These are phyloP conservation scores for Liquidambar formosana DNA, from an alignment of 164 flowering plant genomes.

Conservation along the genomic window DNA sequence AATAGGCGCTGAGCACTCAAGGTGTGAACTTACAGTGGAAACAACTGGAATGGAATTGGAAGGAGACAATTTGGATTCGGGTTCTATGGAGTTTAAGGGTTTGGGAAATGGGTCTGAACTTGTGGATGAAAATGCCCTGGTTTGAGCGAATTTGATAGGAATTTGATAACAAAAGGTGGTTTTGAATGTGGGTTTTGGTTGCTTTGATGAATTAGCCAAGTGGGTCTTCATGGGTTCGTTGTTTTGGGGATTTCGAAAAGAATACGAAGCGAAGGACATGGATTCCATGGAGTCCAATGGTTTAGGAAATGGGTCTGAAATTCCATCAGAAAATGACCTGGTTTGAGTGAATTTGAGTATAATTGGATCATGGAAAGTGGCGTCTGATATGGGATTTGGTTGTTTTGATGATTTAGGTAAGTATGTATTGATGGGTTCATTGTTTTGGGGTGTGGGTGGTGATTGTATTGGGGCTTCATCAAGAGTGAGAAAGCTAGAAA, in stretches of 20 bases:
- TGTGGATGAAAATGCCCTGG: constrained; percentile 11
- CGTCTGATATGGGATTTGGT: too few species aligned
- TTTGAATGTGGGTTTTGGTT: constrained; percentile 5
- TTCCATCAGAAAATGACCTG: too few species aligned
- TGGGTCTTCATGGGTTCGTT: not conserved
- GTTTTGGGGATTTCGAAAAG: not conserved
- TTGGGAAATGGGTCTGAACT: too few species aligned
- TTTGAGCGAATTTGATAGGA: not conserved
- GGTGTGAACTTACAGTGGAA: constrained; percentile 43
- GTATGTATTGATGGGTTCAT: too few species aligned
- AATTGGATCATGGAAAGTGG: too few species aligned
- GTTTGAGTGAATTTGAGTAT: too few species aligned
- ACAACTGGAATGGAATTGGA: constrained; percentile 36
- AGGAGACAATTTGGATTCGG: constrained; percentile 21
- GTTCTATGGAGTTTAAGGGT: too few species aligned
- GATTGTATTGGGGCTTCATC: not conserved
- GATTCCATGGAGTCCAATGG: too few species aligned
- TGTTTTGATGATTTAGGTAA: too few species aligned
- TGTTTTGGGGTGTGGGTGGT: not conserved
- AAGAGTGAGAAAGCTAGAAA: not conserved
- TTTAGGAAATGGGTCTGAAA: too few species aligned
- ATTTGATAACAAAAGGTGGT: not conserved
- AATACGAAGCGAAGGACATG: too few species aligned
- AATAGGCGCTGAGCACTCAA: constrained; percentile 40
- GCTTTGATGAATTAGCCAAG: constrained; percentile 1